These are phyloP conservation scores for Uromyces viciae-fabae DNA, from an alignment of 1,284 basidiomycete species.

Conservation along the genomic window DNA sequence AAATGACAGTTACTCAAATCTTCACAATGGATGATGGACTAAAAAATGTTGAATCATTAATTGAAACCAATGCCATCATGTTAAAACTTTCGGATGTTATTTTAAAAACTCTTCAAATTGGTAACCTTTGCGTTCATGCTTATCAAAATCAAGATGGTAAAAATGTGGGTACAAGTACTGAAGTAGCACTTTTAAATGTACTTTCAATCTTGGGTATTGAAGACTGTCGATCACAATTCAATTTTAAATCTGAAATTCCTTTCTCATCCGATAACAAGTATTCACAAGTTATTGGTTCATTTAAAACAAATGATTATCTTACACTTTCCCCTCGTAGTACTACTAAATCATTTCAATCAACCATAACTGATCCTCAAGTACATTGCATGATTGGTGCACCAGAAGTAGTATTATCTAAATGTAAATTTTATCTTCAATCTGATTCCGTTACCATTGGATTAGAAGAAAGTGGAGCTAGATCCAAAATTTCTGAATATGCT, in stretches of 20 bases:
- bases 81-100: conserved; percentile 58
- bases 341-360: neutral
- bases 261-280: conserved; percentile 91
- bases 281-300: conserved; percentile 79
- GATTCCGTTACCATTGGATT: conserved; percentile 71
- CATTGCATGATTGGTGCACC: conserved; percentile 91
- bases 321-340: conserved; percentile 39
- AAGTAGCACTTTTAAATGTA: conserved; percentile 84
- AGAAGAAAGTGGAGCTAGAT: conserved; percentile 63
- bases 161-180: conserved; percentile 83
- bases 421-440: conserved; percentile 79
- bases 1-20: conserved; percentile 84
- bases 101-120: conserved; percentile 66
- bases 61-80: conserved; percentile 52
- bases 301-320: conserved; percentile 52
- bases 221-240: conserved; percentile 70
- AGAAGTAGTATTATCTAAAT: conserved; percentile 76
- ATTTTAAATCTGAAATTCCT: conserved; percentile 71
- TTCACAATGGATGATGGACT: conserved; percentile 77
- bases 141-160: conserved; percentile 68
- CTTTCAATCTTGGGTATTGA: conserved; percentile 67
- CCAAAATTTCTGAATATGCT: conserved; percentile 68
- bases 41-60: conserved; percentile 67
- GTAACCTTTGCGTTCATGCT: conserved; percentile 61
- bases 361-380: conserved; percentile 62